Conservation (phyloP, 768 basidiomycete species). For the Cyclocybe cylindracea region DNA sequence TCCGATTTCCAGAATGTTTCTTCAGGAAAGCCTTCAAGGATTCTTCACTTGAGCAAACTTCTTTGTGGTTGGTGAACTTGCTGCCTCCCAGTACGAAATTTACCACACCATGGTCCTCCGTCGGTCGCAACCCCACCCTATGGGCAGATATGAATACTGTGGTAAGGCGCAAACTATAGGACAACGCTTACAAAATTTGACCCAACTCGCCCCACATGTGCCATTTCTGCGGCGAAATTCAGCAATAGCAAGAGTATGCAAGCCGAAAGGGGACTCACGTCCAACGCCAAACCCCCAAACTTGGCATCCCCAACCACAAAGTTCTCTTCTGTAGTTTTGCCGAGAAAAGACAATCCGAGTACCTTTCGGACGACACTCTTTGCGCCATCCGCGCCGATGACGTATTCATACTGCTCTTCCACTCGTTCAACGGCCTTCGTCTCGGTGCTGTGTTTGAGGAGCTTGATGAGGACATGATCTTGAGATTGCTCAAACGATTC, state of each 20-base stretch:
- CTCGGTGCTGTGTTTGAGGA: slow-evolving; percentile 23
- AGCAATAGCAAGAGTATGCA: neutral
- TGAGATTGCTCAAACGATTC: slow-evolving; percentile 38
- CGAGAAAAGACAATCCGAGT: slow-evolving; percentile 38
- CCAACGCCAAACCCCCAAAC: slow-evolving; percentile 34
- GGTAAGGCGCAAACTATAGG: neutral
- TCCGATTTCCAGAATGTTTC: slow-evolving; percentile 19
- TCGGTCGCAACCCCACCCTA: slow-evolving; percentile 12
- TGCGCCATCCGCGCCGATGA: slow-evolving; percentile 48
- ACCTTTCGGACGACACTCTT: slow-evolving; percentile 39
- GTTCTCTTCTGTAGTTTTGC: slow-evolving; percentile 35
- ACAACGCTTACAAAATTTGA: slow-evolving; percentile 22
- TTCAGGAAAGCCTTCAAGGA: slow-evolving; percentile 18
- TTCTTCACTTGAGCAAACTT: slow-evolving; percentile 8
- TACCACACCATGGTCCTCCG: slow-evolving; percentile 9
- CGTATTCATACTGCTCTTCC: slow-evolving; percentile 34
- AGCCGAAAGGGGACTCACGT: slow-evolving; percentile 25
- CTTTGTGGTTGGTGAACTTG: slow-evolving; percentile 2
- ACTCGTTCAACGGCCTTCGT: slow-evolving; percentile 6
- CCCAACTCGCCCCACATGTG: slow-evolving; percentile 45
- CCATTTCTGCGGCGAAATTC: slow-evolving; percentile 32
- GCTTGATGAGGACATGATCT: slow-evolving; percentile 34
- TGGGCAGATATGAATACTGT: neutral
- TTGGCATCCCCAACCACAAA: slow-evolving; percentile 42
- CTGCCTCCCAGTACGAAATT: slow-evolving; percentile 15